Conservation (phyloP, 2,329 filamentous ascomycete species). For the Cladosporium cucumerinum region DNA sequence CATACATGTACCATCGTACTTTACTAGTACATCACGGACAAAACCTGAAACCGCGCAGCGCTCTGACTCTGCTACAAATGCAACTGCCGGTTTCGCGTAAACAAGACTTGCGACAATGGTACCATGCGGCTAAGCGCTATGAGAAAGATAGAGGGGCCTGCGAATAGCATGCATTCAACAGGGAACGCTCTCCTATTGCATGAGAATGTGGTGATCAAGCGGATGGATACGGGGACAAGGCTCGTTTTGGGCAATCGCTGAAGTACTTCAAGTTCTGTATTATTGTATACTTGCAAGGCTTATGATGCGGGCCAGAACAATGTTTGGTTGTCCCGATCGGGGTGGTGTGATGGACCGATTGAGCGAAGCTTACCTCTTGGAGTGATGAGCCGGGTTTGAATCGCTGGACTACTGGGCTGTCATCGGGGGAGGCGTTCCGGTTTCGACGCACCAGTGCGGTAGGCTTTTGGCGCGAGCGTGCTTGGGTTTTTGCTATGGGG, state of each 20-base stretch:
- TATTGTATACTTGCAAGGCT: neutral
- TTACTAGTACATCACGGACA: neutral
- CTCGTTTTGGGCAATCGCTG: neutral
- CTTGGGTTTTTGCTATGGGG: neutral
- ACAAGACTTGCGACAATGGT: neutral
- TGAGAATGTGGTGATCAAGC: neutral
- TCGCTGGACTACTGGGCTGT: neutral
- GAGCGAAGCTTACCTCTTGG: neutral
- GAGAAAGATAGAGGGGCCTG: neutral
- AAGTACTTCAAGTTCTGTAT: neutral
- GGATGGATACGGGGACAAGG: neutral
- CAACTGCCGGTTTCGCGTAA: neutral
- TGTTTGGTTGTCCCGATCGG: neutral
- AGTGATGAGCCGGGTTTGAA: neutral
- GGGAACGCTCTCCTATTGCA: neutral
- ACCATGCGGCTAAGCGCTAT: neutral
- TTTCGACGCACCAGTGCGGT: neutral
- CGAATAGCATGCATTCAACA: neutral
- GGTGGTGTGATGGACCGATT: neutral
- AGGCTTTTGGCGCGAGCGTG: neutral
- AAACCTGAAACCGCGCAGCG: neutral
- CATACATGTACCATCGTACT: neutral
- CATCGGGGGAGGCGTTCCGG: neutral
- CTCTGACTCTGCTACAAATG: neutral
- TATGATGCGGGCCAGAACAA: neutral